Base-by-base conservation (phyloP, 768 basidiomycete genomes). In the Collybiopsis luxurians region DNA sequence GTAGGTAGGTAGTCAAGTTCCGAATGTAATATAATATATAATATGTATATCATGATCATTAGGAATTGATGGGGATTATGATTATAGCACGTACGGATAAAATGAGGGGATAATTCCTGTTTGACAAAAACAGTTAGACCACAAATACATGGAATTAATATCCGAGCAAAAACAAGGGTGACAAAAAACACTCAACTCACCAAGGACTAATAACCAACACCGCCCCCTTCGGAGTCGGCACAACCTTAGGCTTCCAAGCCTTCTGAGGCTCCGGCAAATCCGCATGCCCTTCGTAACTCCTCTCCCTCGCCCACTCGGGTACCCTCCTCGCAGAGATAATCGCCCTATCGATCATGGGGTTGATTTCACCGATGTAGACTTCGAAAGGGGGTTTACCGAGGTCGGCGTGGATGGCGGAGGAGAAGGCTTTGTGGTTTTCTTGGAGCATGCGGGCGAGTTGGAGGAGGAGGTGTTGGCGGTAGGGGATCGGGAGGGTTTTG, bases 61-160 rank as follows among this genome's bases (percentile, higher is more conserved):
- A n/a, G n/a, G n/a, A n/a, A n/a, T n/a, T n/a, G n/a, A n/a, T n/a
- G n/a, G n/a, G n/a, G n/a, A n/a, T n/a, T n/a, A n/a, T n/a, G n/a
- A n/a, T n/a, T n/a, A n/a, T n/a, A n/a, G n/a, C n/a, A n/a, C n/a
- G n/a, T 34, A 34, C 66, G 64, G 70, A 73, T 30, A 86, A 75
- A 10, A 82, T 69, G 50, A 83, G 63, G 0, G 87, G 87, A 61
- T 82, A 88, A 63, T 88, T 88, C 84, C 85, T 34, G 13, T 34
- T 6, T 34, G 6, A 34, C 31, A 34, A 34, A 34, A 34, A 87
- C 2, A 85, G 85, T n/a, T 28, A 49, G 17, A 49, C 36, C 6
- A 49, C 48, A 31, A 47, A 2, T 12, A 30, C 30, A n/a, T 9
- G 27, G 43, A 17, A 36, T 21, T 12, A 39, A 28, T 2, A 23